Evolutionary conservation across 202 grass and related monocot genomes (phyloP).

Genomic region (Alloteropsis angusta): DNA sequence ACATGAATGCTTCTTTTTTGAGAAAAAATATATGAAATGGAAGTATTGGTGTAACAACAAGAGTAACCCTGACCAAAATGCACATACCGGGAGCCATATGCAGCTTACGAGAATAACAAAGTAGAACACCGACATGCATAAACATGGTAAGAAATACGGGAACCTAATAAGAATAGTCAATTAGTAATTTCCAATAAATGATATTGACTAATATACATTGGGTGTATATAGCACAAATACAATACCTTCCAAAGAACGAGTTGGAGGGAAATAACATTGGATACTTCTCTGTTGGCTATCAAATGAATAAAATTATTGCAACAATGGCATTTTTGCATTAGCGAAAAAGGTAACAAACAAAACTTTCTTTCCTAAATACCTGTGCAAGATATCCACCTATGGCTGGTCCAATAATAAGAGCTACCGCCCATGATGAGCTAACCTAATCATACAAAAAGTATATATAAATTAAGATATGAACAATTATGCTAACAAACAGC

Average conservation of each 20-base stretch:
- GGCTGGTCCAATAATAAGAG: constrained; percentile 50
- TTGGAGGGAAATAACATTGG: constrained; percentile 31
- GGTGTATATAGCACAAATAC: background rate
- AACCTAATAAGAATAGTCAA: background rate
- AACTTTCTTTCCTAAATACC: constrained; percentile 13
- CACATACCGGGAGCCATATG: background rate
- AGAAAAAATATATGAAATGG: too few relatives aligned
- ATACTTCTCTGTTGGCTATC: constrained; percentile 44
- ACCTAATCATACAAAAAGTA: constrained; percentile 22
- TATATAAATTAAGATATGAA: background rate
- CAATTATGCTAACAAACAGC: background rate
- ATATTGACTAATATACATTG: background rate
- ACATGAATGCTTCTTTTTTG: too few relatives aligned
- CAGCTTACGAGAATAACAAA: background rate
- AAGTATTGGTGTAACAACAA: background rate
- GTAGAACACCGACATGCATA: background rate
- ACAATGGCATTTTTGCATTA: background rate
- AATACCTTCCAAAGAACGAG: constrained; percentile 49
- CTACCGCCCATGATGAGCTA: constrained; percentile 26
- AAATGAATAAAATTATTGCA: background rate
- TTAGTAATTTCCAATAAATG: background rate
- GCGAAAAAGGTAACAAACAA: background rate
- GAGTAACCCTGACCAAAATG: background rate
- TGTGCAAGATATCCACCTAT: constrained; percentile 52
- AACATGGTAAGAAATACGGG: background rate